phyloP scores from a whole-genome alignment of 805 yeast genomes.

The Clavispora vitiphila region DNA sequence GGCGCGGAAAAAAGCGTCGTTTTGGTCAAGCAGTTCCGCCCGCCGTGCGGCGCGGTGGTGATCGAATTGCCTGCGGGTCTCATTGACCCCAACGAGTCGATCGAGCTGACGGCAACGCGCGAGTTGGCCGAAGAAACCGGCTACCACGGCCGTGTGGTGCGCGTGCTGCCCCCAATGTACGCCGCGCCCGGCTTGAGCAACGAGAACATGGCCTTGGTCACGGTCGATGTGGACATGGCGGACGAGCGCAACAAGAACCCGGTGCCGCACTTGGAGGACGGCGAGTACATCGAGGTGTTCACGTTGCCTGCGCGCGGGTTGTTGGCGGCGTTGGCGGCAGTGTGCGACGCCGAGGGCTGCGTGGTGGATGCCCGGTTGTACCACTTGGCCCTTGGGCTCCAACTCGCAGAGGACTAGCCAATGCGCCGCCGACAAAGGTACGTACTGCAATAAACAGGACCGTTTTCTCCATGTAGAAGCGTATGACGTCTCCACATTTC shows the following conservation, averaged over 20 bases:
- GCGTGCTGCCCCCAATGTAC: constrained; percentile 34
- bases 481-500: neutral
- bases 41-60: constrained; percentile 85
- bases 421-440: no score
- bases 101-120: constrained; percentile 77
- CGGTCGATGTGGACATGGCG: constrained; percentile 67
- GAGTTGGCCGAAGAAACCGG: constrained; percentile 94
- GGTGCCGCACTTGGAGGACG: constrained; percentile 73
- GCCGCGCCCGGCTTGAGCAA: constrained; percentile 87
- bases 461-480: no score
- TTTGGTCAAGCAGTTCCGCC: constrained; percentile 86
- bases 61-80: constrained; percentile 96
- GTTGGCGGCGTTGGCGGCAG: constrained; percentile 45
- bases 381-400: constrained; percentile 78
- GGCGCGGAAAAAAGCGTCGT: constrained; percentile 39
- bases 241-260: constrained; percentile 68
- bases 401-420: constrained; percentile 42
- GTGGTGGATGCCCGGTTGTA: constrained; percentile 83
- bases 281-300: constrained; percentile 90
- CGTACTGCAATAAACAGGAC: no score
- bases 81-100: constrained; percentile 75
- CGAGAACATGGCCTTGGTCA: constrained; percentile 77
- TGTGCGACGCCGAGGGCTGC: constrained; percentile 59
- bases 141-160: constrained; percentile 59
- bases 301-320: constrained; percentile 59